Evolutionary conservation across 306 rosid species (phyloP).

Genomic region (Vicia faba): DNA sequence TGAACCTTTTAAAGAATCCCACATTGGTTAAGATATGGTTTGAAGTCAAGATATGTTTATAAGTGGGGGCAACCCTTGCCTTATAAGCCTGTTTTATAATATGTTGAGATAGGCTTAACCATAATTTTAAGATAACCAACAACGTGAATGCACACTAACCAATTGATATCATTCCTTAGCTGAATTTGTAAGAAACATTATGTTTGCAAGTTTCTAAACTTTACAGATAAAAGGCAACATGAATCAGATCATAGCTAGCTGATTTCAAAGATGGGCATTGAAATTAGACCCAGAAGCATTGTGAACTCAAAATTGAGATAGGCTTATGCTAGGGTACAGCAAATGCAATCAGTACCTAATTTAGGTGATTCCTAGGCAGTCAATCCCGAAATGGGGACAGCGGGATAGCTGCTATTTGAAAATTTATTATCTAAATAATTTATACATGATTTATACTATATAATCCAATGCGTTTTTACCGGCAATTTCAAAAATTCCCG

Average conservation of each 20-base stretch:
- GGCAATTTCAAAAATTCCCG: too few relatives aligned
- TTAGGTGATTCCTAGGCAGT: neutral
- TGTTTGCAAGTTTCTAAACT: neutral
- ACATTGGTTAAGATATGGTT: too few relatives aligned
- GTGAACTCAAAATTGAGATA: neutral
- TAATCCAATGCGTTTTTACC: too few relatives aligned
- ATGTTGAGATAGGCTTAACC: too few relatives aligned
- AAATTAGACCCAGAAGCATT: neutral
- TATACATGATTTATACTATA: too few relatives aligned
- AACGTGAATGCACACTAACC: conserved; percentile 7
- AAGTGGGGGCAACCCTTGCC: too few relatives aligned
- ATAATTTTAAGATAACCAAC: neutral
- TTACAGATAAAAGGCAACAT: neutral
- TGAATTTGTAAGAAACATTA: neutral
- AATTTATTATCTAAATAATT: too few relatives aligned
- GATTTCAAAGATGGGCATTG: neutral
- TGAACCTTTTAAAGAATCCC: neutral
- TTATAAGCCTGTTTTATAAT: too few relatives aligned
- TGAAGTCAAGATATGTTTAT: too few relatives aligned
- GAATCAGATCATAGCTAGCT: neutral
- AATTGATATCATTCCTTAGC: neutral
- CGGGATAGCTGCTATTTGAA: too few relatives aligned
- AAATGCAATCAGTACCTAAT: neutral
- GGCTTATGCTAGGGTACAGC: neutral
- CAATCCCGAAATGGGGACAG: too few relatives aligned